phyloP scores from a whole-genome alignment of 768 basidiomycete genomes.

The Boletus patriciae region DNA sequence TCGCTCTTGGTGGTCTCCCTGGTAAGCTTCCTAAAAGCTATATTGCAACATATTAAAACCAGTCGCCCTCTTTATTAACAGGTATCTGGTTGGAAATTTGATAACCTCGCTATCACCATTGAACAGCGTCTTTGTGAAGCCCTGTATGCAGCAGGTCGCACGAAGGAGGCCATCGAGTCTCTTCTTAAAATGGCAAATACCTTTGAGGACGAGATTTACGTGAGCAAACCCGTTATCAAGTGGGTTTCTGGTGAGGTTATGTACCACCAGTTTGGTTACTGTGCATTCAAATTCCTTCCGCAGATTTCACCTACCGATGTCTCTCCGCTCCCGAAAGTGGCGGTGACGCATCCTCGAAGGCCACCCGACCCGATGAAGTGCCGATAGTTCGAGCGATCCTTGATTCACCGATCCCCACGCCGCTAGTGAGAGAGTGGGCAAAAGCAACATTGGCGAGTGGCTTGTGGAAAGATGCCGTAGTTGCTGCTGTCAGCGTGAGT shows the following conservation, averaged over 20 bases:
- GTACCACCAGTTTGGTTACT: no score
- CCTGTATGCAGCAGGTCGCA: neutral
- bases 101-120: neutral
- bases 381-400: neutral
- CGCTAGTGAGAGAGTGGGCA: neutral
- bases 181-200: neutral
- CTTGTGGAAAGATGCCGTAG: neutral
- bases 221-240: neutral
- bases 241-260: neutral
- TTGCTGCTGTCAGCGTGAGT: neutral
- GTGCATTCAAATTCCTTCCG: no score
- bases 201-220: neutral
- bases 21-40: neutral
- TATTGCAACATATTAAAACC: neutral
- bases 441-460: neutral
- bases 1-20: neutral
- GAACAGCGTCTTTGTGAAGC: neutral
- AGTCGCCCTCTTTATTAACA: neutral
- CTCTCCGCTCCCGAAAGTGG: neutral
- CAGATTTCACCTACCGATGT: neutral
- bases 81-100: conserved; percentile 3
- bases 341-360: neutral
- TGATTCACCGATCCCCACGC: neutral
- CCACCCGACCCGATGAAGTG: no score
- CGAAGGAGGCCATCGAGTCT: neutral